These are phyloP conservation scores for Russula sp. DNA, from an alignment of 768 basidiomycete species.

Conservation along the genomic window DNA sequence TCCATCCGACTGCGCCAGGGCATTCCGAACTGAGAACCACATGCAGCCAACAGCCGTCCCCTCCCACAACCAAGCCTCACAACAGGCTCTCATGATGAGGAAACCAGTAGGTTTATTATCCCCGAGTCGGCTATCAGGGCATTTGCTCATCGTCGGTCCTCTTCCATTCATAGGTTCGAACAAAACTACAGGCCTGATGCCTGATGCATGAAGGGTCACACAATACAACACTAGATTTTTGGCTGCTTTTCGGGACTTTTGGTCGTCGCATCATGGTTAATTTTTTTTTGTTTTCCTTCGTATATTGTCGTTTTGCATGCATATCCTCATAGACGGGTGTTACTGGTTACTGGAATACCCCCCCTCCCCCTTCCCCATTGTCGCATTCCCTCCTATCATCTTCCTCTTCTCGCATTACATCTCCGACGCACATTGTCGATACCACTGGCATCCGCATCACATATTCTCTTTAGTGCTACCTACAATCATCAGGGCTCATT, in stretches of 20 bases:
- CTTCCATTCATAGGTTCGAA: slow-evolving; percentile 17
- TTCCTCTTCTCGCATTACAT: slow-evolving; percentile 11
- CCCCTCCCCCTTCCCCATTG: not conserved
- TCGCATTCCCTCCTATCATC: slow-evolving; percentile 12
- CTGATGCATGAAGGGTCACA: not conserved
- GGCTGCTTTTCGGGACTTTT: slow-evolving; percentile 17
- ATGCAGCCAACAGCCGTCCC: slow-evolving; percentile 22
- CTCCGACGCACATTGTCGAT: slow-evolving; percentile 18
- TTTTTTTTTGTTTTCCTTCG: slow-evolving; percentile 4
- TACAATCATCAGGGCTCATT: slow-evolving; percentile 13
- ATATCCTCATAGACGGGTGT: slow-evolving; percentile 20
- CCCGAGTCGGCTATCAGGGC: not conserved
- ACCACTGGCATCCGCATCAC: slow-evolving; percentile 12
- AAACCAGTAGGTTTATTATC: slow-evolving; percentile 25
- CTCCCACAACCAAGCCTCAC: slow-evolving; percentile 22
- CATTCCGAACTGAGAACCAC: not conserved
- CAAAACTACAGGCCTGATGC: slow-evolving; percentile 22
- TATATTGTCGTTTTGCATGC: slow-evolving; percentile 20
- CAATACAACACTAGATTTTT: slow-evolving; percentile 13
- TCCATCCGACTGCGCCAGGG: not conserved
- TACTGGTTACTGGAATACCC: slow-evolving; percentile 14
- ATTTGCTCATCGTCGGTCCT: not conserved
- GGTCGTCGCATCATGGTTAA: slow-evolving; percentile 14
- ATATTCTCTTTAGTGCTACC: slow-evolving; percentile 18
- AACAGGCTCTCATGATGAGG: slow-evolving; percentile 31